phyloP scores from a whole-genome alignment of 441 rosid genomes.

The Macaranga tanarius region DNA sequence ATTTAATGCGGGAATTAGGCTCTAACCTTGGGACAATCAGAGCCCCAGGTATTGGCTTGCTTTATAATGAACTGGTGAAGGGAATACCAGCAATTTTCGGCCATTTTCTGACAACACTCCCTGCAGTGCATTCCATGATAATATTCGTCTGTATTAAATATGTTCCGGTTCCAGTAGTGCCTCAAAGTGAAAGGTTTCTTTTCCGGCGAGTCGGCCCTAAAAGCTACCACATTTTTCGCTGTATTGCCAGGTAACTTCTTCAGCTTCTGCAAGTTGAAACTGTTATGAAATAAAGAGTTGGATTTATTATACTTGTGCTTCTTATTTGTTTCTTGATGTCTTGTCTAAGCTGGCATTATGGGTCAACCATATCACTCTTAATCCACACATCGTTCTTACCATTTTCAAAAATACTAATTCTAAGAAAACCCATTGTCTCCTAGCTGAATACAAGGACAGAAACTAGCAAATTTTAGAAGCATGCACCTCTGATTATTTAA shows the following conservation, averaged over 20 bases:
- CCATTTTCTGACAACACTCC: constrained; percentile 94
- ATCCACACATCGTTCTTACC: not conserved
- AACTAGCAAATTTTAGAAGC: not conserved
- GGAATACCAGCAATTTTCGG: constrained; percentile 96
- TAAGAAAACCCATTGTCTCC: not conserved
- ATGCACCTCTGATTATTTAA: not conserved
- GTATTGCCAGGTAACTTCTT: constrained; percentile 80
- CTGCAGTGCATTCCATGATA: constrained; percentile 96
- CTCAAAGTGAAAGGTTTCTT: constrained; percentile 92
- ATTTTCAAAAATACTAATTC: not conserved
- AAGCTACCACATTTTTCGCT: constrained; percentile 91
- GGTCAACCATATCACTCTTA: not conserved
- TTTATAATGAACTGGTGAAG: constrained; percentile 87
- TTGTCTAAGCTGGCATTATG: not conserved
- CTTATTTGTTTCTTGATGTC: not conserved
- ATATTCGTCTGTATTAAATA: constrained; percentile 92
- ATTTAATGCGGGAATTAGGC: constrained; percentile 86
- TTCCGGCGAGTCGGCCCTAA: constrained; percentile 88
- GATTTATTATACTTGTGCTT: not conserved
- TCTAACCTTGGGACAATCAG: constrained; percentile 92
- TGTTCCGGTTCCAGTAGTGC: constrained; percentile 95
- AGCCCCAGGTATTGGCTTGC: constrained; percentile 98
- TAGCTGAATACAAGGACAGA: not conserved
- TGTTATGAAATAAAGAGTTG: constrained; percentile 2
- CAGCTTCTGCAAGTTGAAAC: constrained; percentile 17